phyloP scores from a whole-genome alignment of 371 early-diverging fungal species.

The Rhizopus arrhizus region DNA sequence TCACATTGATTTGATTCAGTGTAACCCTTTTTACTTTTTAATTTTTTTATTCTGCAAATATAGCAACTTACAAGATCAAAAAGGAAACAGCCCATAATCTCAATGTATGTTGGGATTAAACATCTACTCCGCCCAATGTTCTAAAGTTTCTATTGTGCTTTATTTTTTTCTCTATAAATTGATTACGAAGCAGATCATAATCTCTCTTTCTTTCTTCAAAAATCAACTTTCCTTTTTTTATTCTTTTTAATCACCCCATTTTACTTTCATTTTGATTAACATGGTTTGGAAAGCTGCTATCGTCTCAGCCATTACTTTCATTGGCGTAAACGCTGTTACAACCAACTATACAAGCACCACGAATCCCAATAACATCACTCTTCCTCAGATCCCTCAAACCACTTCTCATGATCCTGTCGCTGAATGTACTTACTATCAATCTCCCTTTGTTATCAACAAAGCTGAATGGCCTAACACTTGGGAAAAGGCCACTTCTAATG shows the following conservation, averaged over 20 bases:
- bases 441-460: conserved; percentile 18
- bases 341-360: conserved; percentile 27
- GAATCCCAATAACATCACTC: conserved; percentile 21
- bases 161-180: conserved; percentile 7
- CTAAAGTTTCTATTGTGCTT: conserved; percentile 1
- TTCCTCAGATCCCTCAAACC: conserved; percentile 31
- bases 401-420: conserved; percentile 25
- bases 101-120: not conserved
- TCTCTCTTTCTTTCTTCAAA: not conserved
- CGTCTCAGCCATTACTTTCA: conserved; percentile 13
- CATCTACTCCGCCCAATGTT: not conserved
- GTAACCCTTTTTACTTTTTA: no score
- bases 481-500: conserved; percentile 30
- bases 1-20: no score
- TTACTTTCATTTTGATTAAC: conserved; percentile 7
- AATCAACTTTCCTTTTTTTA: no score
- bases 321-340: conserved; percentile 24
- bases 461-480: conserved; percentile 32
- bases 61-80: not conserved
- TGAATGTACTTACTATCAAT: conserved; percentile 28
- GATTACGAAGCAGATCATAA: not conserved
- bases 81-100: not conserved
- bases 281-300: conserved; percentile 35
- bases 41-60: no score
- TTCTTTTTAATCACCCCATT: no score